Conservation (phyloP, 2,329 filamentous ascomycete genomes). For the Cladosporium phlei region DNA sequence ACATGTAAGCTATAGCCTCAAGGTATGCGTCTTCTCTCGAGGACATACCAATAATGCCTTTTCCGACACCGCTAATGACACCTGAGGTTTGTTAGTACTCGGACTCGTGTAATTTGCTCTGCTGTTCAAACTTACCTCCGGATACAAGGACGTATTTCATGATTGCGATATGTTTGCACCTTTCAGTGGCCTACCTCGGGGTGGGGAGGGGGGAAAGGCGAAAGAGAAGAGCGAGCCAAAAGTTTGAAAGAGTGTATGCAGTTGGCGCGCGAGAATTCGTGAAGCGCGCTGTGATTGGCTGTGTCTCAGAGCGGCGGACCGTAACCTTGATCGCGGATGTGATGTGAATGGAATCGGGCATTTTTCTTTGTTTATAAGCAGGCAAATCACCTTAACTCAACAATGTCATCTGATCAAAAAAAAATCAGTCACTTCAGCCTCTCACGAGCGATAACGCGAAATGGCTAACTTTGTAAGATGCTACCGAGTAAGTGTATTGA, state of each 20-base stretch:
- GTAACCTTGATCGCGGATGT: slow-evolving; percentile 2
- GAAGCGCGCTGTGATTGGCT: slow-evolving; percentile 3
- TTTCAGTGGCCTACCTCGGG: slow-evolving; percentile 37
- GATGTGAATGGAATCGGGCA: too few species aligned
- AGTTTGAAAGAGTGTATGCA: slow-evolving; percentile 8
- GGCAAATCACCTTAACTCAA: too few species aligned
- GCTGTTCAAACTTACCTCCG: slow-evolving; percentile 54
- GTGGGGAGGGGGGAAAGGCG: slow-evolving; percentile 40
- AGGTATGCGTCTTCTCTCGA: slow-evolving; percentile 6
- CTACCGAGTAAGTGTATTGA: too few species aligned
- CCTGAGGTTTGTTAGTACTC: slow-evolving; percentile 29
- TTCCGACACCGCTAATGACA: slow-evolving; percentile 57
- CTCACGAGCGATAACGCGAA: too few species aligned
- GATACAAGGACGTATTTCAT: slow-evolving; percentile 83
- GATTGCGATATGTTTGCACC: slow-evolving; percentile 36
- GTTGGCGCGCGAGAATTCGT: slow-evolving; percentile 10
- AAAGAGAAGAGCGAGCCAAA: slow-evolving; percentile 14
- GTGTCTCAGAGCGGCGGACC: background rate
- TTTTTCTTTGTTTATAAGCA: too few species aligned
- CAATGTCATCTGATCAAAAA: too few species aligned
- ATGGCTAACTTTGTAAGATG: too few species aligned
- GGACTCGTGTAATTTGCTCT: background rate
- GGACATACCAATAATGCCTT: slow-evolving; percentile 57
- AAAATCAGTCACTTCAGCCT: too few species aligned
- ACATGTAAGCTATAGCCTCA: slow-evolving; percentile 19